These are phyloP conservation scores for Amauroascus niger DNA, from an alignment of 2,329 filamentous ascomycete species.

Conservation along the genomic window DNA sequence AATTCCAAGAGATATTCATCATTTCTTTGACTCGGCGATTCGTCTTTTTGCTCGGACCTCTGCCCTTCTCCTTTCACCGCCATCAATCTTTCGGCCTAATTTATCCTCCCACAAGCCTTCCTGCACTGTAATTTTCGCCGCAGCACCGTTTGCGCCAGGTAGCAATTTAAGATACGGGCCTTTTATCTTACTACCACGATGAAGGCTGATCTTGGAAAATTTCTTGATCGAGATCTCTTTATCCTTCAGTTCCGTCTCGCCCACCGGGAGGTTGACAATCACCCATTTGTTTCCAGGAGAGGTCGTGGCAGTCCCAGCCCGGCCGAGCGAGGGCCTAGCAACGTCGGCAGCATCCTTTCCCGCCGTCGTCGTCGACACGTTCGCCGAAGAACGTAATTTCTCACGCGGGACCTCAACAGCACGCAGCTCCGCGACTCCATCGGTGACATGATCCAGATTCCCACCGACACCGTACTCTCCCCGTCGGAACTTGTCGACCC, in stretches of 20 bases:
- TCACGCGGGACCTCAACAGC: conserved; percentile 45
- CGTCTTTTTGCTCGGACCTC: conserved; percentile 81
- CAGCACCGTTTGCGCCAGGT: conserved; percentile 49
- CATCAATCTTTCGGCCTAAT: conserved; percentile 84
- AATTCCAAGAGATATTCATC: background rate
- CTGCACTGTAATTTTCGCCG: conserved; percentile 58
- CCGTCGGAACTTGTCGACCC: conserved; percentile 74
- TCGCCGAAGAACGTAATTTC: conserved; percentile 22
- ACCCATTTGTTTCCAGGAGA: conserved; percentile 48
- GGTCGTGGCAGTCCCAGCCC: conserved; percentile 36
- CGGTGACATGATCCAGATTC: conserved; percentile 64
- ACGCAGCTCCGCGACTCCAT: conserved; percentile 49
- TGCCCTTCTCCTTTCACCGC: conserved; percentile 80
- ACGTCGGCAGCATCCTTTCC: conserved; percentile 3
- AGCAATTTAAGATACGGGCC: conserved; percentile 65
- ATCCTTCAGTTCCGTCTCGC: conserved; percentile 46
- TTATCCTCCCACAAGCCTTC: conserved; percentile 92
- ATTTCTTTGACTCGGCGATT: conserved; percentile 51
- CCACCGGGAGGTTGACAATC: conserved; percentile 50
- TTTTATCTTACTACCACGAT: conserved; percentile 57
- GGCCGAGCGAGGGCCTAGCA: conserved; percentile 1
- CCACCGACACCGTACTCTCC: conserved; percentile 73
- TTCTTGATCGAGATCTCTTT: conserved; percentile 41
- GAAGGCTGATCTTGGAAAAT: conserved; percentile 57
- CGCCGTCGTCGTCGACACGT: too few species aligned